These are phyloP conservation scores for Oldenlandia corymbosa DNA, from an alignment of 257 asterid species.

Conservation along the genomic window DNA sequence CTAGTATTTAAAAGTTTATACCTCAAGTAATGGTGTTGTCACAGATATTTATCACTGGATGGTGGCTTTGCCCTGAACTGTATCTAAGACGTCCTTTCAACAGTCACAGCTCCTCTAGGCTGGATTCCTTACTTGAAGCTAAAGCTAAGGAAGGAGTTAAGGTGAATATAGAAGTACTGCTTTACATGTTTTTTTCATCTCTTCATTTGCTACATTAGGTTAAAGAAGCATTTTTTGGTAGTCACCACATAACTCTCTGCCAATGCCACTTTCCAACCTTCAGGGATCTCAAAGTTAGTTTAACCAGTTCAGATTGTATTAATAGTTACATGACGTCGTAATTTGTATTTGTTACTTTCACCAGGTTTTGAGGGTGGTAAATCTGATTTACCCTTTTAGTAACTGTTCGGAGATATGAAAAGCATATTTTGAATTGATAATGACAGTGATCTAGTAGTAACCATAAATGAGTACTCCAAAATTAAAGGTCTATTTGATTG, in stretches of 20 bases:
- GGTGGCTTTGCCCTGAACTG: constrained; percentile 99
- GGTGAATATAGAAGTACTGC: constrained; percentile 33
- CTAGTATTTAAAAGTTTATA: constrained; percentile 7
- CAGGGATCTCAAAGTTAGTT: no score
- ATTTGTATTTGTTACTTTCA: no score
- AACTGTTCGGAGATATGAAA: neutral
- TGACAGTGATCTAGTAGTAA: neutral
- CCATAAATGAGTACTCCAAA: neutral
- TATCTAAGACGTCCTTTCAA: constrained; percentile 82
- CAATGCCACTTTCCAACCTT: no score
- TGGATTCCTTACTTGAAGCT: constrained; percentile 74
- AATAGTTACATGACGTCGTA: no score
- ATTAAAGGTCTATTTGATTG: no score
- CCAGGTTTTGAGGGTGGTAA: no score
- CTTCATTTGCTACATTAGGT: neutral
- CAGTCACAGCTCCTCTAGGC: constrained; percentile 59
- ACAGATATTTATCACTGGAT: constrained; percentile 91
- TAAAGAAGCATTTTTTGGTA: no score
- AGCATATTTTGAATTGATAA: neutral
- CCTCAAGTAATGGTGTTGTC: constrained; percentile 21
- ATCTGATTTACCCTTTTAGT: no score
- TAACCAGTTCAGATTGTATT: no score
- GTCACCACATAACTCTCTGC: no score
- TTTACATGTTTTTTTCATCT: neutral
- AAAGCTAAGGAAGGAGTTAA: constrained; percentile 92